Evolutionary conservation across 352 stramenopile genomes (phyloP).

Genomic region (Plasmopara viticola): DNA sequence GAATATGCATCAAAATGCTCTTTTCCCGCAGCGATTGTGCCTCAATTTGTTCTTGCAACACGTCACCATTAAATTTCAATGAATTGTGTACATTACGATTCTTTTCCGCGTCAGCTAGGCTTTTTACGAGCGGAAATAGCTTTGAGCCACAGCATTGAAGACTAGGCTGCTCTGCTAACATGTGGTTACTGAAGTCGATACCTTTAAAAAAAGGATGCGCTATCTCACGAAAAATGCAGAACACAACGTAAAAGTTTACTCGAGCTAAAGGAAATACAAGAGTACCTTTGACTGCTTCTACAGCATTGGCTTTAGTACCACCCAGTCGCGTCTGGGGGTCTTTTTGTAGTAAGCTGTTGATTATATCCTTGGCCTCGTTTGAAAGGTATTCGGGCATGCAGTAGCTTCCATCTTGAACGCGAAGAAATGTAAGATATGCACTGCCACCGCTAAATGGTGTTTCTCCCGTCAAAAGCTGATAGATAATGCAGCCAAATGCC

Average conservation of each 20-base stretch:
- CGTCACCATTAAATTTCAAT: slow-evolving; percentile 27
- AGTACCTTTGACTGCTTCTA: slow-evolving; percentile 61
- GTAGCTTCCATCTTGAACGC: slow-evolving; percentile 56
- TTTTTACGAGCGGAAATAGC: slow-evolving; percentile 41
- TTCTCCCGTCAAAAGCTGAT: slow-evolving; percentile 71
- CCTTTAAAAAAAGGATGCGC: slow-evolving; percentile 68
- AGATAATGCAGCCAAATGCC: slow-evolving; percentile 73
- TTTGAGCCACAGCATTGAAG: slow-evolving; percentile 35
- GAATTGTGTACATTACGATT: slow-evolving; percentile 11
- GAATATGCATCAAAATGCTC: slow-evolving; percentile 68
- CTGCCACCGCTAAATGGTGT: slow-evolving; percentile 75
- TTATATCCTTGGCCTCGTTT: slow-evolving; percentile 50
- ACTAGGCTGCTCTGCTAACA: slow-evolving; percentile 28
- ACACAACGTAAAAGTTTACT: slow-evolving; percentile 1
- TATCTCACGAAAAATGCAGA: slow-evolving; percentile 12
- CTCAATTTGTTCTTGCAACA: slow-evolving; percentile 35
- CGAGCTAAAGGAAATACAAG: neutral
- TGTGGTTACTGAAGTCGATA: slow-evolving; percentile 64
- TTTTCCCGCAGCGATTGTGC: slow-evolving; percentile 26
- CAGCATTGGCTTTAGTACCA: slow-evolving; percentile 20
- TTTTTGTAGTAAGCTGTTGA: slow-evolving; percentile 45
- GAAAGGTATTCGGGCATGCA: slow-evolving; percentile 60
- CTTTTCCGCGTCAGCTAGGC: slow-evolving; percentile 39
- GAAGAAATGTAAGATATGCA: slow-evolving; percentile 75
- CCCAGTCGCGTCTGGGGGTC: slow-evolving; percentile 33